Conservation (phyloP, 257 asterid species). For the Solanum stenotomum region DNA sequence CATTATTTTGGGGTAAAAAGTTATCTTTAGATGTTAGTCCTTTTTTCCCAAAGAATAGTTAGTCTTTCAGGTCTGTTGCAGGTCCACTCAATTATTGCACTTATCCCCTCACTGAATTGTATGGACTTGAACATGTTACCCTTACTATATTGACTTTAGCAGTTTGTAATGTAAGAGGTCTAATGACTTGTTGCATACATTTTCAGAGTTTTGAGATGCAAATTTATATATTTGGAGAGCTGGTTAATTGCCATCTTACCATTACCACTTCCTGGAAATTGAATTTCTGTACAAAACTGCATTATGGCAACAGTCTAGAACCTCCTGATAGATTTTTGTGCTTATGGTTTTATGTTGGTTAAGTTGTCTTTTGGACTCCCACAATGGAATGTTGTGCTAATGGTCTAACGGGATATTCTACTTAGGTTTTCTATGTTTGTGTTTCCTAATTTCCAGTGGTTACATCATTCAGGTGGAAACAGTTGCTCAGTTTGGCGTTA, state of each 20-base stretch:
- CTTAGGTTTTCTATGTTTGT: neutral
- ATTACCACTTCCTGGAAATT: neutral
- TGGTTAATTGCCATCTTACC: neutral
- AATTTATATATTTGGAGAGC: neutral
- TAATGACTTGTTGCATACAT: neutral
- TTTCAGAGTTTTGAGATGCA: neutral
- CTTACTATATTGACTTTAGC: neutral
- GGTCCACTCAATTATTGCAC: neutral
- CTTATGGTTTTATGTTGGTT: neutral
- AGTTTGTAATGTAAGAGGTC: neutral
- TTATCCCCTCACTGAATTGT: neutral
- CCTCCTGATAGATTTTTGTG: neutral
- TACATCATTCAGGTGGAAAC: slow-evolving; percentile 64
- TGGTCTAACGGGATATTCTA: neutral
- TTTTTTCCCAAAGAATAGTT: neutral
- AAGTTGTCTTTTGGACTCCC: neutral
- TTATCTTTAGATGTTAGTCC: neutral
- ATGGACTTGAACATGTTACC: neutral
- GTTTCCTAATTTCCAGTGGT: slow-evolving; percentile 6
- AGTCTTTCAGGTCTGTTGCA: neutral
- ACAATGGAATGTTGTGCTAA: neutral
- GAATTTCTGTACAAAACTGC: neutral
- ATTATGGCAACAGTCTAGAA: neutral
- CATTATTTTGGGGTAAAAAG: neutral
- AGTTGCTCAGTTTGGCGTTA: slow-evolving; percentile 85